phyloP scores from a whole-genome alignment of 2,329 filamentous ascomycete species.

The Alternaria panax region DNA sequence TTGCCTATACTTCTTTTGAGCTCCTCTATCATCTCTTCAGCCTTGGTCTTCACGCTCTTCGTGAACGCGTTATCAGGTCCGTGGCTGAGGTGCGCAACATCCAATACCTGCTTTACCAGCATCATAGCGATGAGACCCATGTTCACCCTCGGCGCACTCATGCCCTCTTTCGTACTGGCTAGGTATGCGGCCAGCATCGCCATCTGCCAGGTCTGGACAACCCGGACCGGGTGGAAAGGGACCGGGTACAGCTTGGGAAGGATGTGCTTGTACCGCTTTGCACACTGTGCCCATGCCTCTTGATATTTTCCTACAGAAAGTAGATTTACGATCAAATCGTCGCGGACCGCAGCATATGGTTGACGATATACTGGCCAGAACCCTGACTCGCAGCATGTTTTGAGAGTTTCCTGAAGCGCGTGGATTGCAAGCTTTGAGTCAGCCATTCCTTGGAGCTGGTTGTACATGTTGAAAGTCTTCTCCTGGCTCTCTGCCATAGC shows the following conservation, averaged over 20 bases:
- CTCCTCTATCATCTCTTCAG: conserved; percentile 42
- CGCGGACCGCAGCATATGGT: conserved; percentile 62
- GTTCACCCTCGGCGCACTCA: conserved; percentile 47
- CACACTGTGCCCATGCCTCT: conserved; percentile 59
- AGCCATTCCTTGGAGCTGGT: conserved; percentile 28
- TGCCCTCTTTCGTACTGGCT: conserved; percentile 31
- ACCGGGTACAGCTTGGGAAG: conserved; percentile 61
- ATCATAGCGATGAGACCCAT: conserved; percentile 53
- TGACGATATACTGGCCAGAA: conserved; percentile 61
- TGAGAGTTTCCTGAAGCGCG: conserved; percentile 52
- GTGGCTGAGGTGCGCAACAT: conserved; percentile 53
- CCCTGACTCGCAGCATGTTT: conserved; percentile 48
- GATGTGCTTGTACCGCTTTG: conserved; percentile 60
- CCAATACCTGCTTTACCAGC: conserved; percentile 52
- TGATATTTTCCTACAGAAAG: conserved; percentile 54
- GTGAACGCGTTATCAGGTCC: conserved; percentile 53
- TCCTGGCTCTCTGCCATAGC: conserved; percentile 38
- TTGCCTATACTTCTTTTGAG: conserved; percentile 31
- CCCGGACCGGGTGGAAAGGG: conserved; percentile 61
- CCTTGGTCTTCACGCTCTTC: conserved; percentile 49
- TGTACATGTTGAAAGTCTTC: conserved; percentile 36
- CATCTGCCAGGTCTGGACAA: conserved; percentile 57
- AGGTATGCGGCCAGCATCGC: conserved; percentile 48
- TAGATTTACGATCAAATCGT: conserved; percentile 60
- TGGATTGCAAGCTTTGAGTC: conserved; percentile 43